phyloP scores from a whole-genome alignment of 2,329 filamentous ascomycete species.

The Onygena corvina region DNA sequence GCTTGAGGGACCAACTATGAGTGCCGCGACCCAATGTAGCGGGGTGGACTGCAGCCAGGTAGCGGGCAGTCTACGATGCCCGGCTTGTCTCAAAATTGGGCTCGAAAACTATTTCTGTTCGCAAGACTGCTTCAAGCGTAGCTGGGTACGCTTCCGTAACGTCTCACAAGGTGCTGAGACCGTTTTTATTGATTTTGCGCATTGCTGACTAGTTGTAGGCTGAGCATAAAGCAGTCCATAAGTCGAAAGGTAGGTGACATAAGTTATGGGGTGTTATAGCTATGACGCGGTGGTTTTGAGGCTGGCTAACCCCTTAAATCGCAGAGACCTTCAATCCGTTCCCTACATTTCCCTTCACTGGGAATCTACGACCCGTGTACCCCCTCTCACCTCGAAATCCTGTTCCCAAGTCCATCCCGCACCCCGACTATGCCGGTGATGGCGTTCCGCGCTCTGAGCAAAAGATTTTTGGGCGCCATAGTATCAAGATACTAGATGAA shows the following conservation, averaged over 20 bases:
- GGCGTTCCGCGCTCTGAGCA: constrained; percentile 60
- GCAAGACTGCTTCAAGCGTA: constrained; percentile 97
- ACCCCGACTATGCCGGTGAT: constrained; percentile 78
- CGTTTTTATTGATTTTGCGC: background rate
- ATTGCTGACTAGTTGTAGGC: constrained; percentile 39
- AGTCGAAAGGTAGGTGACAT: constrained; percentile 55
- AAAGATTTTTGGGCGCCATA: constrained; percentile 58
- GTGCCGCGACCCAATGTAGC: constrained; percentile 45
- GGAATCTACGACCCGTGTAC: constrained; percentile 72
- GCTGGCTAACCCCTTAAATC: constrained; percentile 52
- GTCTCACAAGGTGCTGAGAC: constrained; percentile 14
- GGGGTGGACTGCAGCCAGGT: constrained; percentile 78
- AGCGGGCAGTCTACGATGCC: constrained; percentile 77
- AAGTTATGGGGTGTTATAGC: constrained; percentile 47
- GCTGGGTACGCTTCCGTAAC: constrained; percentile 59
- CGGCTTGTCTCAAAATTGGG: constrained; percentile 81
- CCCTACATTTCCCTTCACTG: constrained; percentile 73
- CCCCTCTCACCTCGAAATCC: constrained; percentile 60
- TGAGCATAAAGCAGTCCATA: constrained; percentile 74
- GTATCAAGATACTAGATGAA: constrained; percentile 69
- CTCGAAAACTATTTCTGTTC: constrained; percentile 94
- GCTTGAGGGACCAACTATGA: background rate
- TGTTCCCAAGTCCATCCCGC: constrained; percentile 66
- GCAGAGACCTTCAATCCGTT: constrained; percentile 81
- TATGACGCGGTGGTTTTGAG: background rate